These are phyloP conservation scores for Ceratobasidium theobromae DNA, from an alignment of 1,284 basidiomycete species.

Conservation along the genomic window DNA sequence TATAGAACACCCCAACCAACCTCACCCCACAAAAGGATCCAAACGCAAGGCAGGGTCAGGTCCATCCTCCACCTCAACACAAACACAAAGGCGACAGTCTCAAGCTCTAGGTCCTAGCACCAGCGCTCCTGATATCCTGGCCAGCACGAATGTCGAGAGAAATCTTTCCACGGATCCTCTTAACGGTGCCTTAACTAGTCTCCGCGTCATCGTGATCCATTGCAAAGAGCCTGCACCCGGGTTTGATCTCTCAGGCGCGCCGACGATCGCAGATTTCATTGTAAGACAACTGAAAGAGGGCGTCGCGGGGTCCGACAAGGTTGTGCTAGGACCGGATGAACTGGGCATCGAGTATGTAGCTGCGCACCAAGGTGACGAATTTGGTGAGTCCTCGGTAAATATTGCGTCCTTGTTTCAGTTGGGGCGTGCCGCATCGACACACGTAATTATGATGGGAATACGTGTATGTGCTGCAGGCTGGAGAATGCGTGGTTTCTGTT, in stretches of 20 bases:
- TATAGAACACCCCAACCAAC: no score
- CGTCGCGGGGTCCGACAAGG: conserved; percentile 44
- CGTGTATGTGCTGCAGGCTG: no score
- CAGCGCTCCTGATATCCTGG: no score
- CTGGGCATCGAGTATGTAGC: conserved; percentile 65
- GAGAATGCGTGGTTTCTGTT: no score
- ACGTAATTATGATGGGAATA: background rate
- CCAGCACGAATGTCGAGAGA: no score
- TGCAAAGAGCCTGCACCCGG: conserved; percentile 68
- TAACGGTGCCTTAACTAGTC: conserved; percentile 55
- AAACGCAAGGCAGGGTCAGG: conserved; percentile 26
- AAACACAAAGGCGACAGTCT: no score
- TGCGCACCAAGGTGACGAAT: conserved; percentile 70
- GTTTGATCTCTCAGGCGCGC: conserved; percentile 42
- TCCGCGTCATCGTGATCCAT: conserved; percentile 72
- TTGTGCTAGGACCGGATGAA: conserved; percentile 43
- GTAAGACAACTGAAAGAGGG: conserved; percentile 27
- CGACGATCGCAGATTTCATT: conserved; percentile 44
- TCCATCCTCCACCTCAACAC: no score
- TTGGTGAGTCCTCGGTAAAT: no score
- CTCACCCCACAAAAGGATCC: background rate
- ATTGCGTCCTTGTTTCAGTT: background rate
- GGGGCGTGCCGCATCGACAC: background rate
- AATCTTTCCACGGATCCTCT: conserved; percentile 42
- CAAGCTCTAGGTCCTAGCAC: no score